These are phyloP conservation scores for Trametes polyzona DNA, from an alignment of 1,284 basidiomycete genomes.

Conservation along the genomic window DNA sequence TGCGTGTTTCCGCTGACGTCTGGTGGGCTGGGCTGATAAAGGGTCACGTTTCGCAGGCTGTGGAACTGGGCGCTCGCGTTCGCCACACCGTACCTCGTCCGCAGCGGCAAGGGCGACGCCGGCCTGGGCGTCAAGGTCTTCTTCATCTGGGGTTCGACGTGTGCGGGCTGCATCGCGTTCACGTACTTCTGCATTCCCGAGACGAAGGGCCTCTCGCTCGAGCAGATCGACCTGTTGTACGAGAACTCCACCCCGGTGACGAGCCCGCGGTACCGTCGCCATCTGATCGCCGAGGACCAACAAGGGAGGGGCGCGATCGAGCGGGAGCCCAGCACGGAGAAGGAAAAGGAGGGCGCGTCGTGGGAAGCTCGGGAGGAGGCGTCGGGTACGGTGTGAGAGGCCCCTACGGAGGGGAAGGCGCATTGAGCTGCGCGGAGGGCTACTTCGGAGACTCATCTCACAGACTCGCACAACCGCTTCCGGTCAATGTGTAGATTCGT, in stretches of 20 bases:
- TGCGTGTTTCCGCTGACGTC: too few species aligned
- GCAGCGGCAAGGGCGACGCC: slow-evolving; percentile 33
- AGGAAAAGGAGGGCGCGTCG: background rate
- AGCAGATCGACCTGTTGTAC: slow-evolving; percentile 51
- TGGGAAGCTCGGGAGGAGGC: background rate
- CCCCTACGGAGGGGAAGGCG: background rate
- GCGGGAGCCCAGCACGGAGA: background rate
- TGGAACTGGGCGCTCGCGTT: slow-evolving; percentile 38
- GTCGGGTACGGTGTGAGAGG: background rate
- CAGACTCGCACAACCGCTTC: too few species aligned
- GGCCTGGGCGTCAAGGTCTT: slow-evolving; percentile 75
- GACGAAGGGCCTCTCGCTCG: slow-evolving; percentile 72
- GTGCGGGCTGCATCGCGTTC: slow-evolving; percentile 70
- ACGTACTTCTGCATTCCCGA: slow-evolving; percentile 82
- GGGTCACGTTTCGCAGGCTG: slow-evolving; percentile 61
- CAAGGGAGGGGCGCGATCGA: background rate
- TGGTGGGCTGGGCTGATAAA: slow-evolving; percentile 60
- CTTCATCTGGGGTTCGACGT: slow-evolving; percentile 87
- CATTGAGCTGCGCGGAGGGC: too few species aligned
- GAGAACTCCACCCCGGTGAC: slow-evolving; percentile 44
- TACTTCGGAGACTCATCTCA: too few species aligned
- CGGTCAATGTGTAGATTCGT: too few species aligned
- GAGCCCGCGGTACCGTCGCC: slow-evolving; percentile 45
- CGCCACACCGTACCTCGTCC: slow-evolving; percentile 76
- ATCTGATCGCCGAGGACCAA: slow-evolving; percentile 37